Evolutionary conservation across 1,284 basidiomycete species (phyloP).

Genomic region (Inonotus hispidus): DNA sequence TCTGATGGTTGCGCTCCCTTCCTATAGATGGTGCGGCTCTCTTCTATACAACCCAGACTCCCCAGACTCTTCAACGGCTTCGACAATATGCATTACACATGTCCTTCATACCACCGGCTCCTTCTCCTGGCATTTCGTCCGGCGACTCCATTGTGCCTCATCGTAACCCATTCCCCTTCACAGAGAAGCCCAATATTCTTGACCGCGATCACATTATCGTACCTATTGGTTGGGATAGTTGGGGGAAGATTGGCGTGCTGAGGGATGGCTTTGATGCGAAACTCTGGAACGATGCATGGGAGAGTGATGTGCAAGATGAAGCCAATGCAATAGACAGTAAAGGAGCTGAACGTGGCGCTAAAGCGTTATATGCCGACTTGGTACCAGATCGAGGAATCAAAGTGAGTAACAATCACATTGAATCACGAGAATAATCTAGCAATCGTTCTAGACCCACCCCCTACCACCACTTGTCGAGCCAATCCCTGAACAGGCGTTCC

Average conservation of each 20-base stretch:
- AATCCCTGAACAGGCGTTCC: conserved; percentile 81
- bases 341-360: conserved; percentile 45
- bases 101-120: conserved; percentile 74
- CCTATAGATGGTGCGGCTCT: conserved; percentile 83
- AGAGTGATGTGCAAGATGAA: conserved; percentile 49
- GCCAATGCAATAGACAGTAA: conserved; percentile 31
- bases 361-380: conserved; percentile 51
- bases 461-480: conserved; percentile 73
- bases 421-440: neutral
- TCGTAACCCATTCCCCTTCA: conserved; percentile 81
- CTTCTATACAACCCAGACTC: conserved; percentile 86
- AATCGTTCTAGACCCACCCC: conserved; percentile 45
- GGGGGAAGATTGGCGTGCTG: conserved; percentile 91
- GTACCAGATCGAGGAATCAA: conserved; percentile 71
- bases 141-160: conserved; percentile 49
- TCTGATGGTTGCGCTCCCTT: neutral
- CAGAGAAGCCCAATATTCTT: conserved; percentile 82
- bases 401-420: conserved; percentile 33
- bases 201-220: conserved; percentile 91
- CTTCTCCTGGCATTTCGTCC: conserved; percentile 43
- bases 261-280: conserved; percentile 89
- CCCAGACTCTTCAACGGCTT: conserved; percentile 73
- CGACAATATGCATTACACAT: conserved; percentile 87
- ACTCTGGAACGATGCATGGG: conserved; percentile 81
- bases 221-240: conserved; percentile 95